Evolutionary conservation across 148 eudicot species (phyloP).

Genomic region (Chenopodium quinoa): DNA sequence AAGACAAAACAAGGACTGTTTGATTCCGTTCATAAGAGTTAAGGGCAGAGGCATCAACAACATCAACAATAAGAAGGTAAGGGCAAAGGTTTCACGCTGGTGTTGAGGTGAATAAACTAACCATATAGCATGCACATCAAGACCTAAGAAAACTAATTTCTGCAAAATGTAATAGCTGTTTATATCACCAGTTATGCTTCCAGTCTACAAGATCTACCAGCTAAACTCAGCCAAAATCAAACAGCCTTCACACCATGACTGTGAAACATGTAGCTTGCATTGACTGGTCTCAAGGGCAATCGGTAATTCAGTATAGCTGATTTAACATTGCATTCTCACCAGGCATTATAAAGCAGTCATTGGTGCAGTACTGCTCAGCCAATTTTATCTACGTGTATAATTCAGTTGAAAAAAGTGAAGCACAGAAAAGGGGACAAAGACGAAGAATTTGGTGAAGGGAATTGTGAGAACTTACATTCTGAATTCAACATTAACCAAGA

Average conservation of each 20-base stretch:
- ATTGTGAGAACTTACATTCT: neutral
- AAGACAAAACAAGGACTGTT: constrained; percentile 8
- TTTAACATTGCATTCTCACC: constrained; percentile 45
- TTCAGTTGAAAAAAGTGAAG: constrained; percentile 38
- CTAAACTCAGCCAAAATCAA: neutral
- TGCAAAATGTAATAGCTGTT: no score
- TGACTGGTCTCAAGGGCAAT: constrained; percentile 45
- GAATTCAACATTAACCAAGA: constrained; percentile 3
- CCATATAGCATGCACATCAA: neutral
- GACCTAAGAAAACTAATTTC: neutral
- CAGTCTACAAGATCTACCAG: neutral
- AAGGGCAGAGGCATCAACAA: neutral
- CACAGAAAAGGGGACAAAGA: constrained; percentile 26
- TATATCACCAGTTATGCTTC: neutral
- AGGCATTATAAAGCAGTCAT: constrained; percentile 50
- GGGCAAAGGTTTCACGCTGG: neutral
- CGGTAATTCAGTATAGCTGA: constrained; percentile 48
- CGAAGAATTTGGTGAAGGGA: constrained; percentile 37
- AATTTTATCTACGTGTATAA: constrained; percentile 64
- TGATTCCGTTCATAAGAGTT: no score
- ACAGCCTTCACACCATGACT: neutral
- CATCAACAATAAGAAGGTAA: neutral
- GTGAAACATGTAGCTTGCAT: constrained; percentile 58
- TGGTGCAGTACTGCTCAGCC: constrained; percentile 55
- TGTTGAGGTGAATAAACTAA: neutral